Evolutionary conservation across 202 grass and related monocot species (phyloP), one percentile per base, ranked within the genome.

Genomic region (Setaria italica): DNA sequence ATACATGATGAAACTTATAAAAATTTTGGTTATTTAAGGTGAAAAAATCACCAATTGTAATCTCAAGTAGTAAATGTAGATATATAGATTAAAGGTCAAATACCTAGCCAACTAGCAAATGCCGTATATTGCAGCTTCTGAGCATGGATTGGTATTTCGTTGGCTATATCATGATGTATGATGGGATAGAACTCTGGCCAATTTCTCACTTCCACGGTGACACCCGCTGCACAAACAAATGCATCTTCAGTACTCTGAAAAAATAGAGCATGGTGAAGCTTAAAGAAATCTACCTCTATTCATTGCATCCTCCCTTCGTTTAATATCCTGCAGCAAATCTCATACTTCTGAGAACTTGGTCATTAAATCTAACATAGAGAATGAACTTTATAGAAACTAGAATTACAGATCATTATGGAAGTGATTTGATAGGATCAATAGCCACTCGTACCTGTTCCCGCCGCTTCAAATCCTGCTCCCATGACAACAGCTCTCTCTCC

Each of bases 31-130:
- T 67, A 67, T 37, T 55, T 37, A 25, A 56, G 74, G 30, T 62
- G 37, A 67, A 66, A 21, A 77, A 37, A 72, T 35, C 84, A 25
- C 16, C 49, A 74, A 9, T 9, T 70, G 33, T 64, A 47, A 64
- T 75, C 29, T 64, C 68, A 41, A 74, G 13, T 21, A 62, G 72
- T 77, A 47, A 20, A 47, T 25, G 32, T 54, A 59, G 60, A 42
- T 20, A 60, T 50, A 20, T 29, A 53, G 55, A 42, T 51, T 33
- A 21, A 71, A 86, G 69, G 55, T 67, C 20, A 77, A 80, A 72
- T 92, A 95, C 95, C 95, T 87, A 98, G 76, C 95, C 91, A 98
- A 80, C 88, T 95, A 80, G 93, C 93, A 94, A 98, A 98, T 79
- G 93, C 91, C n/a, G 89, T 72, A 42, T 98, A 95, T 74, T 95